A percentile compares a stretch with the other conserved stretches of the same genome.
Evolutionary conservation across 345 rosid genomes (phyloP).

Genomic region (Eucalyptus viminalis): DNA sequence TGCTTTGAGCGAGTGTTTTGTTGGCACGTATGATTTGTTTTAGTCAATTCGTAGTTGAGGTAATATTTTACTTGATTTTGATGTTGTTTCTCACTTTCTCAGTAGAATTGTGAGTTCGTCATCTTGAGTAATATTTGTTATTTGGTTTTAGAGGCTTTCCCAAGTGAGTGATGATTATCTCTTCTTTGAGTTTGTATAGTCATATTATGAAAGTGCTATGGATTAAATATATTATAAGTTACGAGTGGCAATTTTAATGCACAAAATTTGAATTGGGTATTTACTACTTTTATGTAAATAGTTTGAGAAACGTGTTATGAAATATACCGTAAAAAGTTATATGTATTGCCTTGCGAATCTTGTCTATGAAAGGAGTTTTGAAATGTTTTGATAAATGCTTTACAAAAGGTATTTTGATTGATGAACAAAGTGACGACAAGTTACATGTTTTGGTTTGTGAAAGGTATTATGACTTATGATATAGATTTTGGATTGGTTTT

Average conservation of each 20-base stretch:
- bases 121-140: neutral
- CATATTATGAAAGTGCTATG: too few species aligned
- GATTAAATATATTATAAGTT: too few species aligned
- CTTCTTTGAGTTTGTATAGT: neutral
- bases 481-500: too few species aligned
- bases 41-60: too few species aligned
- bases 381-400: too few species aligned
- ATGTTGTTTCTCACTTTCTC: neutral
- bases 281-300: neutral
- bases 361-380: neutral
- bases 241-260: fast-evolving
- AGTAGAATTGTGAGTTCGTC: neutral
- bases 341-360: too few species aligned
- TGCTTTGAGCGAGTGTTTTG: neutral
- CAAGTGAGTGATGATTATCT: too few species aligned
- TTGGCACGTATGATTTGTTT: too few species aligned
- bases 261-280: neutral
- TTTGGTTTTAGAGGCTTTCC: neutral
- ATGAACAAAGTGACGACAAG: fast-evolving
- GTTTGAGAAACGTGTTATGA: neutral
- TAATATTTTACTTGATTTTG: too few species aligned
- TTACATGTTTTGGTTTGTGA: neutral
- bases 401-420: neutral
- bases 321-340: neutral
- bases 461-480: neutral